A percentile compares a stretch with the other conserved stretches of the same genome.
Evolutionary conservation across 1,284 basidiomycete species (phyloP).

Genomic region (Moesziomyces aphidis): DNA sequence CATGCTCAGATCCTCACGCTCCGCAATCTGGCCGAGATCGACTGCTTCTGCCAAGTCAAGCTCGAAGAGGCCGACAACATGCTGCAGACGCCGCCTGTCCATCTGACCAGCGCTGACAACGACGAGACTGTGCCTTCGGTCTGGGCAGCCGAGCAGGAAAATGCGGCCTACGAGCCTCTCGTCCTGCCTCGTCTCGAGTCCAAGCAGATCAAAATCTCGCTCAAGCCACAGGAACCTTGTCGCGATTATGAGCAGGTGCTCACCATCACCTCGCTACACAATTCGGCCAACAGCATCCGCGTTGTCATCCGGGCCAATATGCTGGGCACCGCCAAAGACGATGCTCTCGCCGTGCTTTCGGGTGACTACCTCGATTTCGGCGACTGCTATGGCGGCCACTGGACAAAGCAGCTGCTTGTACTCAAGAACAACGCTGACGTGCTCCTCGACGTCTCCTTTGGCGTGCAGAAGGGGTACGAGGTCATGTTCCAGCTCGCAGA

Average conservation of each 20-base stretch:
- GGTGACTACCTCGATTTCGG: slow-evolving; percentile 71
- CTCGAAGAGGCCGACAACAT: slow-evolving; percentile 62
- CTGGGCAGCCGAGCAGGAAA: slow-evolving; percentile 44
- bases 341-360: slow-evolving; percentile 69
- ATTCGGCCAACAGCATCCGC: slow-evolving; percentile 55
- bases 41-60: slow-evolving; percentile 61
- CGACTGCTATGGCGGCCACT: slow-evolving; percentile 70
- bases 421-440: slow-evolving; percentile 70
- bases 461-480: slow-evolving; percentile 69
- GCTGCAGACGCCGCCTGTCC: slow-evolving; percentile 48
- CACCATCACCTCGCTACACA: slow-evolving; percentile 61
- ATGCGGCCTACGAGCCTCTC: slow-evolving; percentile 29
- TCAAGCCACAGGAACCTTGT: slow-evolving; percentile 53
- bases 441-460: slow-evolving; percentile 70
- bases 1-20: slow-evolving; percentile 50
- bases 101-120: slow-evolving; percentile 34
- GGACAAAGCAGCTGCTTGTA: slow-evolving; percentile 70
- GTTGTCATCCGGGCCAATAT: slow-evolving; percentile 65
- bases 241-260: slow-evolving; percentile 64
- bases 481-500: slow-evolving; percentile 70
- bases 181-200: slow-evolving; percentile 29
- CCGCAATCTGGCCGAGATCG: slow-evolving; percentile 59
- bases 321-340: slow-evolving; percentile 66
- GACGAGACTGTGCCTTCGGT: slow-evolving; percentile 39
- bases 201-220: slow-evolving; percentile 41